A percentile compares a stretch with the other conserved stretches of the same genome.
phyloP scores from a whole-genome alignment of 1,284 basidiomycete genomes.

The Hemileia vastatrix region DNA sequence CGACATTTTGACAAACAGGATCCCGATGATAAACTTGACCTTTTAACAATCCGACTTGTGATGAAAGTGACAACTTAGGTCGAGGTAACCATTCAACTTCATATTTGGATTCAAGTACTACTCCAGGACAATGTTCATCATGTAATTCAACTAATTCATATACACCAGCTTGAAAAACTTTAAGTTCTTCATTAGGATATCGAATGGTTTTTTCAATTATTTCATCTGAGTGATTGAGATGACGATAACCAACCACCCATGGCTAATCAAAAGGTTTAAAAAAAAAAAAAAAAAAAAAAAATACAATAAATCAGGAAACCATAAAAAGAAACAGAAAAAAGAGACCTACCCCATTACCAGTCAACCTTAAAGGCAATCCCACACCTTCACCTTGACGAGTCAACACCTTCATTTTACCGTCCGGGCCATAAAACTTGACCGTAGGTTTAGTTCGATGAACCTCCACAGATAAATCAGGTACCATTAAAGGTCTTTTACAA shows the following conservation, averaged over 20 bases:
- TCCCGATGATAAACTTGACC: too few relatives aligned
- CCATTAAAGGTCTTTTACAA: constrained; percentile 67
- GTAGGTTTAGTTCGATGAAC: constrained; percentile 81
- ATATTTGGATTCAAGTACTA: constrained; percentile 9
- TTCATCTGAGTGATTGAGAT: constrained; percentile 1
- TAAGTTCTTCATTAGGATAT: constrained; percentile 14
- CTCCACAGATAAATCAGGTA: constrained; percentile 72
- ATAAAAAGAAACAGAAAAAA: too few relatives aligned
- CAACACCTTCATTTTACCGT: constrained; percentile 53
- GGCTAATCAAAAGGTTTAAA: too few relatives aligned
- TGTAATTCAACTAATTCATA: constrained; percentile 13
- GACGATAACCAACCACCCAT: constrained; percentile 10
- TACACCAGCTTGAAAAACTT: constrained; percentile 12
- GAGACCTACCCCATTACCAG: constrained; percentile 68
- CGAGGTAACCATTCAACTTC: constrained; percentile 17
- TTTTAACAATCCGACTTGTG: too few relatives aligned
- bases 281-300: too few relatives aligned
- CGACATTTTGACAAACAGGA: constrained; percentile 13
- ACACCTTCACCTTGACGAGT: constrained; percentile 68
- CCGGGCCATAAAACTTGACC: constrained; percentile 65
- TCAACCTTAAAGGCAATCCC: constrained; percentile 66
- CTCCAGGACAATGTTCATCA: constrained; percentile 22
- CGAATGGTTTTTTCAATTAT: constrained; percentile 1
- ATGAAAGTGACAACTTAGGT: constrained; percentile 15
- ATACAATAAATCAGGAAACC: too few relatives aligned